phyloP scores from a whole-genome alignment of 306 rosid species.

The Prunus armeniaca region DNA sequence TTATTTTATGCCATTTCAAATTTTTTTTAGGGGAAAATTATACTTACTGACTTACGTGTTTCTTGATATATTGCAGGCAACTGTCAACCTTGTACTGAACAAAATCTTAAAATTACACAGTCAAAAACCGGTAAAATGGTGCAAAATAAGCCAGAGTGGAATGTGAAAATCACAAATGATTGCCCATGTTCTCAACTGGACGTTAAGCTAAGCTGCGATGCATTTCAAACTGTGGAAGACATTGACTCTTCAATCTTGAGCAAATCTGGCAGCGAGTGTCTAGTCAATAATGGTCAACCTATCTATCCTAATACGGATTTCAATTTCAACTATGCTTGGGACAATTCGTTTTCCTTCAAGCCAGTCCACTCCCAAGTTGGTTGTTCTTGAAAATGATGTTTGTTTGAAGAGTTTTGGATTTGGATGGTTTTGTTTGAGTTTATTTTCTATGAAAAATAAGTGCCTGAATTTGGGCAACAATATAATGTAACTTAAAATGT shows the following conservation, averaged over 20 bases:
- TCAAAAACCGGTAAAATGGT: conserved; percentile 15
- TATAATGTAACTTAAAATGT: no score
- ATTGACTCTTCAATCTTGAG: conserved; percentile 31
- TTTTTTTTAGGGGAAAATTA: no score
- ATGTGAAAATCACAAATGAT: conserved; percentile 18
- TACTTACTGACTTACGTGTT: no score
- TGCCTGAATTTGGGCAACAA: no score
- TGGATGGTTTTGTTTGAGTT: not conserved
- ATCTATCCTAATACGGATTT: not conserved
- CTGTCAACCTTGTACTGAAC: conserved; percentile 12
- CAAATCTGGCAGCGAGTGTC: not conserved
- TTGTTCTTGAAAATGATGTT: conserved; percentile 2
- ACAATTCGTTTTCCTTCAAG: not conserved
- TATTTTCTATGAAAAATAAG: no score
- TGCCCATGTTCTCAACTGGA: conserved; percentile 28
- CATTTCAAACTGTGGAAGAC: conserved; percentile 20
- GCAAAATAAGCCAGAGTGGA: conserved; percentile 30
- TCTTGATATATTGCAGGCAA: conserved; percentile 17
- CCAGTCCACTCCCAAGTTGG: conserved; percentile 9
- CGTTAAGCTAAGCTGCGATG: not conserved
- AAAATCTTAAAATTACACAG: conserved; percentile 24
- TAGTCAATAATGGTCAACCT: conserved; percentile 31
- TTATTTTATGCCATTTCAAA: no score
- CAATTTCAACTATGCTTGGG: conserved; percentile 19
- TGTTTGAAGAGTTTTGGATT: not conserved